Evolutionary conservation across 208 protist genomes (phyloP).

Genomic region (Trypanosoma avium): DNA sequence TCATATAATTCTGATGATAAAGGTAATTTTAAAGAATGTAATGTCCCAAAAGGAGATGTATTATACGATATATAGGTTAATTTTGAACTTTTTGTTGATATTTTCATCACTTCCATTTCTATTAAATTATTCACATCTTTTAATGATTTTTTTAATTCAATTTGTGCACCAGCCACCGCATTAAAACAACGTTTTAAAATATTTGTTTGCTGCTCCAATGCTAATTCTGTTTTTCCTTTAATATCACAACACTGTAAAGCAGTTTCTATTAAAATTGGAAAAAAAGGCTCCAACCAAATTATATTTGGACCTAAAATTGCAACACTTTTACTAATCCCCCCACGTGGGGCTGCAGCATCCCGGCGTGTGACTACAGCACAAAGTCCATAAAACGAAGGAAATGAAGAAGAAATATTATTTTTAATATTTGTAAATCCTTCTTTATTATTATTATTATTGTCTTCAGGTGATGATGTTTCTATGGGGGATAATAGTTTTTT

Average conservation of each 20-base stretch:
- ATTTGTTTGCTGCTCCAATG: slow-evolving; percentile 43
- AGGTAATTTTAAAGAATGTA: slow-evolving; percentile 48
- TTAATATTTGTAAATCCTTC: background rate
- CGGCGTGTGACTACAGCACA: slow-evolving; percentile 72
- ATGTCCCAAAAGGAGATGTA: slow-evolving; percentile 46
- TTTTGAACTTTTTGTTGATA: slow-evolving; percentile 3
- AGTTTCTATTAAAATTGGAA: slow-evolving; percentile 59
- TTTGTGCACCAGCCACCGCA: slow-evolving; percentile 40
- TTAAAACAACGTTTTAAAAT: slow-evolving; percentile 63
- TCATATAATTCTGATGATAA: slow-evolving; percentile 48
- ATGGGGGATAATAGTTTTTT: background rate
- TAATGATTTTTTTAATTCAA: slow-evolving; percentile 23
- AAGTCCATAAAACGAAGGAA: slow-evolving; percentile 54
- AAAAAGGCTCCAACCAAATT: slow-evolving; percentile 74
- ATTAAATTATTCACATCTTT: slow-evolving; percentile 1
- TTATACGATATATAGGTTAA: slow-evolving; percentile 41
- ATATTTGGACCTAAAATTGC: slow-evolving; percentile 65
- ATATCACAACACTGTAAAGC: slow-evolving; percentile 73
- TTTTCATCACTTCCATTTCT: slow-evolving; percentile 17
- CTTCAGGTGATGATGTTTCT: background rate
- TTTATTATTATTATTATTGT: background rate
- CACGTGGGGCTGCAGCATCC: slow-evolving; percentile 56
- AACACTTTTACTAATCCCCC: slow-evolving; percentile 82
- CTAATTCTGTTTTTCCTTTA: slow-evolving; percentile 45
- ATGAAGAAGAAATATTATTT: background rate